phyloP scores from a whole-genome alignment of 139 green algal species.

The Monoraphidium neglectum region DNA sequence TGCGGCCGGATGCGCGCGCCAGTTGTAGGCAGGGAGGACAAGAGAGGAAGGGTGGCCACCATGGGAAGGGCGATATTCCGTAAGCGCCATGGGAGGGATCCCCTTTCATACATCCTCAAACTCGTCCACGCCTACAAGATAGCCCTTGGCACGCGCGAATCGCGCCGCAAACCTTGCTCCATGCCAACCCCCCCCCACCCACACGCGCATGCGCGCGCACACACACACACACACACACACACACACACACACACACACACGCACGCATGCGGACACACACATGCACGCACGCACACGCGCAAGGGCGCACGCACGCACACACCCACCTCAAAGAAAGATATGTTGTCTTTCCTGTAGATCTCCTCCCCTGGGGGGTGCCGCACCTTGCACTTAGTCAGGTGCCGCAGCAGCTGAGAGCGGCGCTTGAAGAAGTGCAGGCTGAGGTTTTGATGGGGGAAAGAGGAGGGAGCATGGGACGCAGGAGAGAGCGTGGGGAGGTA shows the following conservation, averaged over 20 bases:
- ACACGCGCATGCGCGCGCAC: too few species aligned
- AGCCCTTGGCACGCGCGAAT: too few species aligned
- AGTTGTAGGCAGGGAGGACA: background rate
- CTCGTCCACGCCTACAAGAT: conserved; percentile 87
- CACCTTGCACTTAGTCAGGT: conserved; percentile 89
- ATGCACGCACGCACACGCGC: too few species aligned
- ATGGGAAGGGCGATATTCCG: background rate
- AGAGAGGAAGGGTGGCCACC: background rate
- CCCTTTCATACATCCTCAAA: conserved; percentile 83
- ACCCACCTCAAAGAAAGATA: conserved; percentile 90
- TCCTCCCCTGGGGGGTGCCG: conserved; percentile 92
- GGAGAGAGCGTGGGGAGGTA: too few species aligned
- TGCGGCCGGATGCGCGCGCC: background rate
- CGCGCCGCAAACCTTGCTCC: too few species aligned
- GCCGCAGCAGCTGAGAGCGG: conserved; percentile 85
- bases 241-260: too few species aligned
- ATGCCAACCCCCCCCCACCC: too few species aligned
- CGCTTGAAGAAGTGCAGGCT: conserved; percentile 88
- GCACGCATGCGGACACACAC: too few species aligned
- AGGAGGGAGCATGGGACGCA: too few species aligned
- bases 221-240: too few species aligned
- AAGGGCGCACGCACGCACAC: conserved; percentile 20
- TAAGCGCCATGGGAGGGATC: conserved; percentile 27
- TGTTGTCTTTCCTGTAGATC: conserved; percentile 83
- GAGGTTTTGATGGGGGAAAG: conserved; percentile 7